A percentile compares a stretch with the other conserved stretches of the same genome.
phyloP scores from a whole-genome alignment of 345 rosid species.

The Euphorbia pulcherrima region DNA sequence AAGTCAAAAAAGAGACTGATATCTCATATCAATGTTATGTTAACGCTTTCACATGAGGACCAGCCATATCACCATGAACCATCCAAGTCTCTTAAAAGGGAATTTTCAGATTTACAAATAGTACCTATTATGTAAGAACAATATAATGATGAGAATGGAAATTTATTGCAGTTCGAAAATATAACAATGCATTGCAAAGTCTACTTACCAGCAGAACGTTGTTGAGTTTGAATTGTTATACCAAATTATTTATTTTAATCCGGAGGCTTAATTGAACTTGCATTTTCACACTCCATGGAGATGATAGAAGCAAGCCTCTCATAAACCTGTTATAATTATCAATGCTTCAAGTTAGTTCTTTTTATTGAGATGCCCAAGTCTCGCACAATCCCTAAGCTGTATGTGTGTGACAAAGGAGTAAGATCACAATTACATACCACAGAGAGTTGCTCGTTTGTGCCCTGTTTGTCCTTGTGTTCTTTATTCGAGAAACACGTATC shows the following conservation, averaged over 20 bases:
- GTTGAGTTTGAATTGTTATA: neutral
- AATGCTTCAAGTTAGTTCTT: neutral
- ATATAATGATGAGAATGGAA: neutral
- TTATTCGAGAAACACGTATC: conserved; percentile 39
- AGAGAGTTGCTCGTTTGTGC: conserved; percentile 43
- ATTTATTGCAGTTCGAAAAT: neutral
- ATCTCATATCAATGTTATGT: too few relatives aligned
- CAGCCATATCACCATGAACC: too few relatives aligned
- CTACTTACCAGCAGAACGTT: neutral
- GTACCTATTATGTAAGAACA: too few relatives aligned
- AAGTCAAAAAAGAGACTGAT: too few relatives aligned
- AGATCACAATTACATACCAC: conserved; percentile 37
- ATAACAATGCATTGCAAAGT: neutral
- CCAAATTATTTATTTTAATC: conserved; percentile 20
- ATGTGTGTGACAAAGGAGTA: neutral
- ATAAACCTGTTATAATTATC: conserved; percentile 47
- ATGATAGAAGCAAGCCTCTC: conserved; percentile 74
- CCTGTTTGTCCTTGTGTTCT: conserved; percentile 23
- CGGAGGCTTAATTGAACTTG: conserved; percentile 41
- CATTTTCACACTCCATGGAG: conserved; percentile 73
- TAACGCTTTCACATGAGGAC: too few relatives aligned
- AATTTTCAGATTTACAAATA: neutral
- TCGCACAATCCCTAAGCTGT: neutral
- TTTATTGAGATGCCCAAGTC: neutral
- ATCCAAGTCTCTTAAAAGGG: too few relatives aligned